Evolutionary conservation across 2,329 filamentous ascomycete genomes (phyloP), one percentile per base, ranked within the genome.

Genomic region (Aspergillus brasiliensis): DNA sequence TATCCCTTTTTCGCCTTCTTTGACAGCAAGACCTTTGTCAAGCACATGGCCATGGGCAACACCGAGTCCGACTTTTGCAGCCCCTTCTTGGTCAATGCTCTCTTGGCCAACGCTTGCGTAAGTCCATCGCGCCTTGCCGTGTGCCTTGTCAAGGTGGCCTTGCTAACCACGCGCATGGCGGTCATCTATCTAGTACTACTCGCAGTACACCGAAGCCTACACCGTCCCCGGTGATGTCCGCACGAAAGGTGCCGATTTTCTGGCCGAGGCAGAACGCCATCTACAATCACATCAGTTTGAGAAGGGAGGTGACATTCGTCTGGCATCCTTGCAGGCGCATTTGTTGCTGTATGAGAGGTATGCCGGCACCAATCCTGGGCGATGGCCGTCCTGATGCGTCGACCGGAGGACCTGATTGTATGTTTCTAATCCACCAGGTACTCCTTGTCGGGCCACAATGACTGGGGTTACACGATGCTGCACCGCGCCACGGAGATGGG

Each of bases 1-100:
- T 96, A 96, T 74, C 88, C 91, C n/a, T 96, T 92, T 75, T 96
- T 90, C 72, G 86, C 83, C 17, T 81, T 94, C 38, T 93, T 97
- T 70, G 91, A 90, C 69, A 82, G 86, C 40, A 90, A 94, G 68
- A 94, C 94, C 64, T 76, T 88, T 55, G 81, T 84, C 28, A 91
- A 91, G 5, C 59, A 71, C 52, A 72, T 73, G 69, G 58, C 42
- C 5, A 27, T 31, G 11, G 61, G 67, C 3, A 60, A 69, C 13
- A 73, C 77, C 77, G 68, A 83, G 56, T 88, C 86, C 0, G 81
- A 86, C 1, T 91, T 95, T 74, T 96, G 92, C 75, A 93, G 91
- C 0, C 87, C 91, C 1, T 77, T 96, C 54, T 79, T 97, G 4
- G 91, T 97, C 62, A 96, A 96, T 75, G 89, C 91, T 2, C 92